These are phyloP conservation scores for Ilyonectria sp. DNA, from an alignment of 2,329 filamentous ascomycete genomes.

Conservation along the genomic window DNA sequence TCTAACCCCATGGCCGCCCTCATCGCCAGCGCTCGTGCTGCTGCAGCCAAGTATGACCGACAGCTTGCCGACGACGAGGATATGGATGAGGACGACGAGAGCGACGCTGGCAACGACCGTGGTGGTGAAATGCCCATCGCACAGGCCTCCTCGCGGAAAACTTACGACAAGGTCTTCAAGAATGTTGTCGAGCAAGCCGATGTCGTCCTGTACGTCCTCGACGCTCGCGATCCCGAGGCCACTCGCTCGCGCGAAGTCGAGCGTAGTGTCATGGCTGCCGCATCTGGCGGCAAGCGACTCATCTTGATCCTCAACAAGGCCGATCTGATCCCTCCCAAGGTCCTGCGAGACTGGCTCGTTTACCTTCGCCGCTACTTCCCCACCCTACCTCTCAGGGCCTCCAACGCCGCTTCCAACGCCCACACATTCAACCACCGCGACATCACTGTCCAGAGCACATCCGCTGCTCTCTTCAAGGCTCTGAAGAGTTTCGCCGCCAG, in stretches of 20 bases:
- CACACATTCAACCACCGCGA: constrained; percentile 94
- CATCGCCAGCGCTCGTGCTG: constrained; percentile 84
- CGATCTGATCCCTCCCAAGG: constrained; percentile 86
- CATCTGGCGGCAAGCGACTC: constrained; percentile 85
- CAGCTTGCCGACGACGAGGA: constrained; percentile 73
- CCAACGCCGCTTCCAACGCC: constrained; percentile 85
- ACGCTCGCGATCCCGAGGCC: constrained; percentile 91
- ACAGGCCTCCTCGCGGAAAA: constrained; percentile 80
- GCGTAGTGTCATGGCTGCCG: constrained; percentile 90
- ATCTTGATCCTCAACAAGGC: constrained; percentile 97
- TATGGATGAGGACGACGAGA: constrained; percentile 64
- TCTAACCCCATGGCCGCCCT: constrained; percentile 94
- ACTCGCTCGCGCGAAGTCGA: constrained; percentile 93
- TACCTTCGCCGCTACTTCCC: constrained; percentile 93
- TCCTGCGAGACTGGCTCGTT: constrained; percentile 87
- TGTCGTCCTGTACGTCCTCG: constrained; percentile 92
- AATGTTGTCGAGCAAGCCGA: constrained; percentile 90
- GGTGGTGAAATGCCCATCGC: constrained; percentile 66
- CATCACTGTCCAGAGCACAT: constrained; percentile 88
- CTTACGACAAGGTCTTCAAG: constrained; percentile 97
- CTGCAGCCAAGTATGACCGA: constrained; percentile 82
- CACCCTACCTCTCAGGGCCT: constrained; percentile 89
- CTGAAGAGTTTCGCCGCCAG: constrained; percentile 90
- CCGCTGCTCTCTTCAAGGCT: constrained; percentile 86
- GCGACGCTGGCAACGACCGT: constrained; percentile 69